Percentiles rank a stretch among this genome's conserved stretches.
Conservation (phyloP, 1,284 basidiomycete genomes). For the Laetiporus sulphureus region DNA sequence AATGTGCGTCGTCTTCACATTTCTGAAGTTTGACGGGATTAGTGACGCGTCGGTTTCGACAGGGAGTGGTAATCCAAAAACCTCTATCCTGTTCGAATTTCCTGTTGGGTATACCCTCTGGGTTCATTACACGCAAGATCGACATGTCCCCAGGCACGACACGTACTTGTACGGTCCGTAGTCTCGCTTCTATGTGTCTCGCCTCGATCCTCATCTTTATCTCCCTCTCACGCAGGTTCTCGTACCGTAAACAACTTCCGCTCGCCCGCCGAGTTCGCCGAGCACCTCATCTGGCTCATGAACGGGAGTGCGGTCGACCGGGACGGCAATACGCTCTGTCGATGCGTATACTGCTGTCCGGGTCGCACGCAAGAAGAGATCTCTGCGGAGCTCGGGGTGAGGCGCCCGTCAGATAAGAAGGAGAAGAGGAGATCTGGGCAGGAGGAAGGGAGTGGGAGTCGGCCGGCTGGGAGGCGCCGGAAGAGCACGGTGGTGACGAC, state of each 20-base stretch:
- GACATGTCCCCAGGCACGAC: conserved; percentile 17
- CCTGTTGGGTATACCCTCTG: conserved; percentile 21
- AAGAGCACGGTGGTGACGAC: conserved; percentile 4
- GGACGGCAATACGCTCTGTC: conserved; percentile 15
- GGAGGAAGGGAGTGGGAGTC: conserved; percentile 7
- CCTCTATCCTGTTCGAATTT: conserved; percentile 13
- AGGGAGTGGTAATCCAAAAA: conserved; percentile 10
- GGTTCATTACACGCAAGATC: conserved; percentile 20
- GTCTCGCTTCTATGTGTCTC: neutral
- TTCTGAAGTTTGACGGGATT: neutral
- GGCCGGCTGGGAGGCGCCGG: conserved; percentile 3
- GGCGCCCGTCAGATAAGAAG: no score
- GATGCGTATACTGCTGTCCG: conserved; percentile 19
- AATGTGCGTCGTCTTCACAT: conserved; percentile 1
- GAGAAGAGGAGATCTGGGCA: no score
- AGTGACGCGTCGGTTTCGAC: neutral
- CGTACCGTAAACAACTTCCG: conserved; percentile 17
- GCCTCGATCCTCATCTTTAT: neutral
- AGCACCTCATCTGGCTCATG: conserved; percentile 24
- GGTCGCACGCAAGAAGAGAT: conserved; percentile 17
- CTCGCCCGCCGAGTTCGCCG: conserved; percentile 24
- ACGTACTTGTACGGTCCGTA: conserved; percentile 18
- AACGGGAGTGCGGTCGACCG: conserved; percentile 19
- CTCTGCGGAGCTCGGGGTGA: conserved; percentile 6
- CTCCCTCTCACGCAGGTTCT: conserved; percentile 13